Evolutionary conservation across 2,329 filamentous ascomycete genomes (phyloP).

Genomic region (Aspergillus tamarii): DNA sequence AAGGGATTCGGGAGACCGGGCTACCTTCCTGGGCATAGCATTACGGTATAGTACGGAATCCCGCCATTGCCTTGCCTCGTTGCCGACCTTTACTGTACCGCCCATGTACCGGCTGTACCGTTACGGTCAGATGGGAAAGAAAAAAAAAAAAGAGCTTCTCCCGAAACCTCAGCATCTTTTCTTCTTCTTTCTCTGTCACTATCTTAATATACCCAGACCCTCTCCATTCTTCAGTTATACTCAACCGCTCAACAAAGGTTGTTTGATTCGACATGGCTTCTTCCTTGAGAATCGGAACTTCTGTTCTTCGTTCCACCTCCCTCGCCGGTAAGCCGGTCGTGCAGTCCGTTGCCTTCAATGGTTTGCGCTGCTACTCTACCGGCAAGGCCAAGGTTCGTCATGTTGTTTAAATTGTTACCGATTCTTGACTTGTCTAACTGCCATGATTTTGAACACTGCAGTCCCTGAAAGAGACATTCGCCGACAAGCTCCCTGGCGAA

Average conservation of each 20-base stretch:
- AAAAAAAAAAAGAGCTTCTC: slow-evolving; percentile 40
- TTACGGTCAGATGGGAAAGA: slow-evolving; percentile 37
- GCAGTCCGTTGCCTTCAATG: slow-evolving; percentile 75
- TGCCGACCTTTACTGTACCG: slow-evolving; percentile 25
- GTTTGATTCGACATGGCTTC: slow-evolving; percentile 71
- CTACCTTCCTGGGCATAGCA: slow-evolving; percentile 23
- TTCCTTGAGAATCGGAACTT: slow-evolving; percentile 77
- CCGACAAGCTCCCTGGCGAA: slow-evolving; percentile 92
- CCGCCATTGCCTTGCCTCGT: slow-evolving; percentile 15
- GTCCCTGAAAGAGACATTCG: slow-evolving; percentile 98
- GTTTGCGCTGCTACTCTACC: slow-evolving; percentile 86
- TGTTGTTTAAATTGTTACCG: slow-evolving; percentile 28
- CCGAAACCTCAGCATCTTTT: slow-evolving; percentile 25
- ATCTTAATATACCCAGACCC: slow-evolving; percentile 33
- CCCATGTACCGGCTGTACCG: slow-evolving; percentile 36
- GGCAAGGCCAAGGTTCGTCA: slow-evolving; percentile 75
- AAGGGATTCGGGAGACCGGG: slow-evolving; percentile 28
- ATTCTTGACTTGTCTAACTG: slow-evolving; percentile 21
- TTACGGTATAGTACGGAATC: slow-evolving; percentile 31
- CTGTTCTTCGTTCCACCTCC: slow-evolving; percentile 78
- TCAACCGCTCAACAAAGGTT: slow-evolving; percentile 35
- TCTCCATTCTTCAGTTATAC: slow-evolving; percentile 39
- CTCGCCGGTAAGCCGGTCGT: slow-evolving; percentile 68
- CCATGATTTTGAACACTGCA: slow-evolving; percentile 48
- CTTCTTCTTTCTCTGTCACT: slow-evolving; percentile 39